Conservation (phyloP, 108 stramenopile species). For the Halocafeteria seosinensis region DNA sequence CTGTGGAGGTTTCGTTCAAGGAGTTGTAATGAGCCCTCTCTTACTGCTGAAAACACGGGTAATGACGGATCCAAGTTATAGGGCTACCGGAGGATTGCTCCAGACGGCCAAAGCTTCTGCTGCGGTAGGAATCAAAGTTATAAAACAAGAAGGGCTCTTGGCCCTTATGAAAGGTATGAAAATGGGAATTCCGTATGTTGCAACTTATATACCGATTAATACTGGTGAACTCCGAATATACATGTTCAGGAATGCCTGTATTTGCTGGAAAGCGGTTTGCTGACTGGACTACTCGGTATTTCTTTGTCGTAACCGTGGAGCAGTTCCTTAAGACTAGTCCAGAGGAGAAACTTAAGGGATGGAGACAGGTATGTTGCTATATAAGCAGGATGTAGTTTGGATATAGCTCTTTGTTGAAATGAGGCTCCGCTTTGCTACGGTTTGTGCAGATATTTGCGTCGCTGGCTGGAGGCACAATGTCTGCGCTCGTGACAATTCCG, state of each 20-base stretch:
- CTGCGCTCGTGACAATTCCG: constrained; percentile 34
- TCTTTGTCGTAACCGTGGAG: constrained; percentile 35
- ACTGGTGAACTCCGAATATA: too few species aligned
- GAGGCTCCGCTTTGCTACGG: constrained; percentile 1
- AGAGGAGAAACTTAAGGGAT: neutral
- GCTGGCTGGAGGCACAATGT: constrained; percentile 30
- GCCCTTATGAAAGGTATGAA: constrained; percentile 50
- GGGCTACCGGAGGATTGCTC: constrained; percentile 3
- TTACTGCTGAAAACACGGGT: constrained; percentile 51
- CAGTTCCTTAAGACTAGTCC: neutral
- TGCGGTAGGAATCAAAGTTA: constrained; percentile 22
- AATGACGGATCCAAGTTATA: constrained; percentile 47
- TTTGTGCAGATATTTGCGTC: constrained; percentile 22
- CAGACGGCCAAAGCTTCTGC: neutral
- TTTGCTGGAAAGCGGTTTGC: constrained; percentile 46
- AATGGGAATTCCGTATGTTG: too few species aligned
- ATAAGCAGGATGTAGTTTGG: too few species aligned
- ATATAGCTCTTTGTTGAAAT: too few species aligned
- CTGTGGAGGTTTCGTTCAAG: constrained; percentile 38
- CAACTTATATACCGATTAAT: too few species aligned
- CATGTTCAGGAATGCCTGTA: too few species aligned
- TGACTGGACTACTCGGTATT: constrained; percentile 43
- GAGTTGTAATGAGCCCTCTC: constrained; percentile 40
- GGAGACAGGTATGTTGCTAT: neutral
- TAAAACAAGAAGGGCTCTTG: constrained; percentile 25